These are phyloP conservation scores for Fraxinus angustifolia DNA, from an alignment of 305 asterid species.

Conservation along the genomic window DNA sequence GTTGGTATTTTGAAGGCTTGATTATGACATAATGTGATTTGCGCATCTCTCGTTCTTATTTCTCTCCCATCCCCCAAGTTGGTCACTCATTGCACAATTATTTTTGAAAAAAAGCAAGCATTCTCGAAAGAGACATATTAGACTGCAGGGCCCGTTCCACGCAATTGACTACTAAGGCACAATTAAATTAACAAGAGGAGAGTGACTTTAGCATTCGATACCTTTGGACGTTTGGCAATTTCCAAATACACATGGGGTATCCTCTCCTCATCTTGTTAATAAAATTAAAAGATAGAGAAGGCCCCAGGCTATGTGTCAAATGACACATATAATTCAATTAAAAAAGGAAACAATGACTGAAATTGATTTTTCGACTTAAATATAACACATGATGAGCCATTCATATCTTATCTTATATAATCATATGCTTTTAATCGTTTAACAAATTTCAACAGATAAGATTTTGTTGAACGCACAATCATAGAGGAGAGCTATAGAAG, in stretches of 20 bases:
- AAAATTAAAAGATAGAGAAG: neutral
- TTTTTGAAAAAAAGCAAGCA: neutral
- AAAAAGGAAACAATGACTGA: neutral
- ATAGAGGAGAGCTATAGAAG: too few species aligned
- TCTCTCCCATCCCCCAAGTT: too few species aligned
- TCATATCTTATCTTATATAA: conserved; percentile 22
- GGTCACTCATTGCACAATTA: too few species aligned
- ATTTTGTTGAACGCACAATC: neutral
- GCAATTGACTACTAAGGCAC: neutral
- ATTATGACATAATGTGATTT: neutral
- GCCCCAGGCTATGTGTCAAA: neutral
- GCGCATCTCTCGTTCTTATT: neutral
- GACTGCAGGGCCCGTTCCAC: neutral
- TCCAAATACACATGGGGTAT: neutral
- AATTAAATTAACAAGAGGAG: neutral
- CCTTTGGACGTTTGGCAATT: conserved; percentile 10
- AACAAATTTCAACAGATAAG: neutral
- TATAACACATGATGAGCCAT: conserved; percentile 19
- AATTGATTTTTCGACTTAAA: conserved; percentile 27
- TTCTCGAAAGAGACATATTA: neutral
- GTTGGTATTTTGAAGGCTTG: neutral
- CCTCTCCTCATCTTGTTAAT: neutral
- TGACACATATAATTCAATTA: neutral
- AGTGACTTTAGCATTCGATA: neutral
- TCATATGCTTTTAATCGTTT: neutral